Evolutionary conservation across 2,329 filamentous ascomycete genomes (phyloP).

Genomic region (Neurospora sp.): DNA sequence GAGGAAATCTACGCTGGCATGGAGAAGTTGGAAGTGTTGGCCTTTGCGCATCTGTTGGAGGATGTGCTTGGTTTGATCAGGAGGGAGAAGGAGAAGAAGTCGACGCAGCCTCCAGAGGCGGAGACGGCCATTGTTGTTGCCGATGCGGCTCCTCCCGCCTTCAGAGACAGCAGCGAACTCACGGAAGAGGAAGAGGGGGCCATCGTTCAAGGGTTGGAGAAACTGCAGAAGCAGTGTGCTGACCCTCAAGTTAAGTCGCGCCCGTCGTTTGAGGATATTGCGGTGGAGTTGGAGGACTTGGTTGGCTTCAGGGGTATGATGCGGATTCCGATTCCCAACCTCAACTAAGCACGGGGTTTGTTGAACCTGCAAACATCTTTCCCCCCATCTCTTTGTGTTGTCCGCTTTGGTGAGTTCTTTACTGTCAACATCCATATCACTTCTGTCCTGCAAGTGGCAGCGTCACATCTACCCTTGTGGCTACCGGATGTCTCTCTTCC

Average conservation of each 20-base stretch:
- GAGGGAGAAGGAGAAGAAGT: conserved; percentile 3
- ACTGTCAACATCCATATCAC: background rate
- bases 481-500: background rate
- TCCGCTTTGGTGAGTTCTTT: background rate
- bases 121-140: background rate
- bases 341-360: background rate
- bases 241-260: conserved; percentile 17
- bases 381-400: background rate
- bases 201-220: conserved; percentile 16
- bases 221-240: conserved; percentile 22
- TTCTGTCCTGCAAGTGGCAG: background rate
- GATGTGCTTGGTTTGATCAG: conserved; percentile 30
- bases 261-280: conserved; percentile 24
- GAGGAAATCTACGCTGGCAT: conserved; percentile 15
- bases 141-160: background rate
- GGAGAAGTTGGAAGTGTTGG: conserved; percentile 36
- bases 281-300: conserved; percentile 14
- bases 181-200: conserved; percentile 6
- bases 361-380: background rate
- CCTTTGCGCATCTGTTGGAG: conserved; percentile 37
- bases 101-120: background rate
- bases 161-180: background rate
- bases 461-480: background rate
- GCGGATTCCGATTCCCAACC: conserved; percentile 10
- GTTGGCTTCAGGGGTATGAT: conserved; percentile 16